Conservation (phyloP, 1,284 basidiomycete species). For the Coriolopsis trogii region DNA sequence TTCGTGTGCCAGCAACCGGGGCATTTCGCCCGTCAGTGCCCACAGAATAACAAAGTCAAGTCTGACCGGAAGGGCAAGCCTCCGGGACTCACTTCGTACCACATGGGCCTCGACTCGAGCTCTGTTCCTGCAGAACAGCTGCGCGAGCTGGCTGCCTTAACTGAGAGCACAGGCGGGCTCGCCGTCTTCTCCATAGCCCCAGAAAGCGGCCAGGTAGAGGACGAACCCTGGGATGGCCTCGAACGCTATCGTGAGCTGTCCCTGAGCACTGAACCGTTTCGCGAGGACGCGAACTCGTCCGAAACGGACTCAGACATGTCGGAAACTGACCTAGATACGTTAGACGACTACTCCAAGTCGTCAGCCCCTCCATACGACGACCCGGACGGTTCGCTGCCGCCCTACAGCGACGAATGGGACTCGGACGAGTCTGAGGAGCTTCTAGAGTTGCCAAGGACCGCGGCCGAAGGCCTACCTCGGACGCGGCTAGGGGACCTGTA, state of each 20-base stretch:
- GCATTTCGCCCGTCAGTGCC: slow-evolving; percentile 21
- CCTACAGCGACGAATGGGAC: background rate
- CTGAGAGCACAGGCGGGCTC: background rate
- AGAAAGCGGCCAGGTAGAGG: background rate
- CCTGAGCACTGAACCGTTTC: too few relatives aligned
- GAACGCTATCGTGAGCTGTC: too few relatives aligned
- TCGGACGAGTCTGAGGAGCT: background rate
- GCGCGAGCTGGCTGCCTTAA: background rate
- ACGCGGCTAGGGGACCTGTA: slow-evolving; percentile 1
- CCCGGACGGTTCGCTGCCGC: too few relatives aligned
- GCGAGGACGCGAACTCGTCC: too few relatives aligned
- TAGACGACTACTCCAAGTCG: too few relatives aligned
- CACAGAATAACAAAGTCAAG: background rate
- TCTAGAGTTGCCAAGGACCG: background rate
- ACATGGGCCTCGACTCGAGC: background rate
- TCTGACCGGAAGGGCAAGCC: background rate
- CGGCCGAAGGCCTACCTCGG: background rate
- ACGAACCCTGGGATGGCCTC: background rate
- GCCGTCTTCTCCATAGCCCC: background rate
- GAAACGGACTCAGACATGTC: too few relatives aligned
- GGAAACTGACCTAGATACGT: too few relatives aligned
- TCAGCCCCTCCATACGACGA: too few relatives aligned
- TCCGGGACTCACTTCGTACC: slow-evolving; percentile 4
- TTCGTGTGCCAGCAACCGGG: slow-evolving; percentile 21
- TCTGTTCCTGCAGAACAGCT: background rate